Evolutionary conservation across 306 rosid genomes (phyloP).

Genomic region (Corylus heterophylla): DNA sequence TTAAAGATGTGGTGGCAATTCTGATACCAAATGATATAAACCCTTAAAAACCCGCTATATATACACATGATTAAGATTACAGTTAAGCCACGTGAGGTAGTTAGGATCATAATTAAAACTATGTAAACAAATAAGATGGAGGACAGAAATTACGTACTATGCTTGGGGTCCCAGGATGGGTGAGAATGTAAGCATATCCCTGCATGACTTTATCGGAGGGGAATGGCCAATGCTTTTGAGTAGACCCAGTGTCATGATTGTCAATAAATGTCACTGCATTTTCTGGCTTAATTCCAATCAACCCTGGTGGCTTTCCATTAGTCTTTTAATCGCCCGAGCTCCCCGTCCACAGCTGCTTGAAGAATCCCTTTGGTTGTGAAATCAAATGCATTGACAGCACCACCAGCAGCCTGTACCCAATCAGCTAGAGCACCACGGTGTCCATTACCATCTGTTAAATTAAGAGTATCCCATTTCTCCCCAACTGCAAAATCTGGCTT

Average conservation of each 20-base stretch:
- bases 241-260: constrained; percentile 79
- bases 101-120: no score
- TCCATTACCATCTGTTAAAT: constrained; percentile 29
- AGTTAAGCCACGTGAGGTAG: no score
- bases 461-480: constrained; percentile 62
- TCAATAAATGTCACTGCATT: constrained; percentile 75
- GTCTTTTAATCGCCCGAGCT: constrained; percentile 59
- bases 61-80: no score
- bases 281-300: constrained; percentile 74
- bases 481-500: constrained; percentile 74
- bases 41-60: no score
- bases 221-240: constrained; percentile 60
- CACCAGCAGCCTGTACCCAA: constrained; percentile 45
- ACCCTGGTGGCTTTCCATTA: constrained; percentile 59
- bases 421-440: constrained; percentile 32
- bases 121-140: neutral
- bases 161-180: constrained; percentile 78
- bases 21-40: no score
- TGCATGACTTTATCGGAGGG: constrained; percentile 67
- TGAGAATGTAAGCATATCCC: constrained; percentile 81
- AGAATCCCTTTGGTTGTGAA: constrained; percentile 56
- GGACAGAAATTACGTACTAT: constrained; percentile 47
- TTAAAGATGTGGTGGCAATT: no score
- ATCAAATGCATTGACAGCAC: constrained; percentile 49
- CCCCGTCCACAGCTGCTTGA: constrained; percentile 57